Evolutionary conservation across 345 rosid species (phyloP), one percentile per base, ranked within the genome.

Genomic region (Dimocarpus longan): DNA sequence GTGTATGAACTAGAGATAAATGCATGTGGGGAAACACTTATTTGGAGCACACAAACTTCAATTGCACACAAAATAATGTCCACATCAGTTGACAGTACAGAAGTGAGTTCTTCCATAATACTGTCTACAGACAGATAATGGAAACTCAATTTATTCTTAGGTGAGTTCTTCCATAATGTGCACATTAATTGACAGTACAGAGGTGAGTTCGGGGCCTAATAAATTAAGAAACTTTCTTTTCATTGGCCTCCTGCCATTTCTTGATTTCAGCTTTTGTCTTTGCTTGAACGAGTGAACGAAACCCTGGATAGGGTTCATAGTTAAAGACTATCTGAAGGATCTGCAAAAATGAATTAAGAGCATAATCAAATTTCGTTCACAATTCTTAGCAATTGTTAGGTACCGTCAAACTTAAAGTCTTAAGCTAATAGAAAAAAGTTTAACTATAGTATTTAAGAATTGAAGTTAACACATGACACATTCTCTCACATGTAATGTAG

Each of bases 271-370:
- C 84, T 10, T 86, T 87, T 71, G 86, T 85, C 91, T 86, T 90
- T 42, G 90, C 90, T 66, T 76, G 82, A 78, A 95, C 97, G 1
- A 78, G 85, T 8, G 77, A 92, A 52, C 85, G 93, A 70, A 95
- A 95, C 65, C 97, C 98, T 0, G 96, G 93, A 78, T 90, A 93
- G 26, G 97, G 99, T 79, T 93, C 98, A 46, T 95, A 93, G 28
- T 87, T 81, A 37, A 90, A 89, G 63, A 84, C 66, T 10, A 57
- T 75, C 26, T 95, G 92, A 71, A 93, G 95, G 82, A 89, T 83
- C 97, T 93, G 86, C 52, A 46, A 46, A 32, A 43, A 52, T 13
- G 37, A 21, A 73, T 46, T 9, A 46, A 42, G 44, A 5, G 50
- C 50, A 46, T 46, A 46, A 46, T 9, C 50, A 46, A 46, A 46